phyloP scores from a whole-genome alignment of 108 stramenopile genomes.

The Fragilaria radians region DNA sequence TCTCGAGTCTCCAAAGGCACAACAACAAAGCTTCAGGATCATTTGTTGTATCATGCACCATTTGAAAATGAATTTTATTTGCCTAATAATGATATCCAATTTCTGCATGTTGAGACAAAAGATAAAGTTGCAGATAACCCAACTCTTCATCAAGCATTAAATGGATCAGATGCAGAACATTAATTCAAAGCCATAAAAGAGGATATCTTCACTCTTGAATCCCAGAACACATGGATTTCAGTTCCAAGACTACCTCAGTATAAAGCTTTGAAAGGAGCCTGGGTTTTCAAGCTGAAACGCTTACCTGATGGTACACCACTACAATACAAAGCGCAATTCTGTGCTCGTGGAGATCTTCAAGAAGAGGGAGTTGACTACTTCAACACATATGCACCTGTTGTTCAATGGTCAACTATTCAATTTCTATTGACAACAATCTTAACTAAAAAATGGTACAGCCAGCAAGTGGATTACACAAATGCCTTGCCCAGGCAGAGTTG shows the following conservation, averaged over 20 bases:
- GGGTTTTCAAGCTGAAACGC: constrained; percentile 25
- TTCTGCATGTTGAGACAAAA: neutral
- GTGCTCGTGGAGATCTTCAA: constrained; percentile 15
- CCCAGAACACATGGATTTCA: constrained; percentile 1
- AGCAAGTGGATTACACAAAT: no score
- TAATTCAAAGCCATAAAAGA: constrained; percentile 17
- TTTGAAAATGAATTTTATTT: no score
- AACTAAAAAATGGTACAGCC: no score
- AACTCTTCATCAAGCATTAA: constrained; percentile 7
- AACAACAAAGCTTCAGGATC: no score
- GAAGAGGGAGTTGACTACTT: constrained; percentile 5
- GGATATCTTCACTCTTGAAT: constrained; percentile 7
- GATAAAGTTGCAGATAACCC: constrained; percentile 17
- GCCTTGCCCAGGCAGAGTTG: no score
- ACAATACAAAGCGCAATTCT: constrained; percentile 24
- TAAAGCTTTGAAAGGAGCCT: no score
- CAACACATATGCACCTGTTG: no score
- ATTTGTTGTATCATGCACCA: no score
- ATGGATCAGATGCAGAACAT: constrained; percentile 10
- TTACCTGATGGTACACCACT: constrained; percentile 8
- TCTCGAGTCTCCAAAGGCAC: no score
- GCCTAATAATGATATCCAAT: neutral
- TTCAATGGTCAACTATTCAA: no score
- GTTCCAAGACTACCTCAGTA: neutral
- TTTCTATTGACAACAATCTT: no score